Evolutionary conservation across 306 rosid species (phyloP).

Genomic region (Casuarina glauca): DNA sequence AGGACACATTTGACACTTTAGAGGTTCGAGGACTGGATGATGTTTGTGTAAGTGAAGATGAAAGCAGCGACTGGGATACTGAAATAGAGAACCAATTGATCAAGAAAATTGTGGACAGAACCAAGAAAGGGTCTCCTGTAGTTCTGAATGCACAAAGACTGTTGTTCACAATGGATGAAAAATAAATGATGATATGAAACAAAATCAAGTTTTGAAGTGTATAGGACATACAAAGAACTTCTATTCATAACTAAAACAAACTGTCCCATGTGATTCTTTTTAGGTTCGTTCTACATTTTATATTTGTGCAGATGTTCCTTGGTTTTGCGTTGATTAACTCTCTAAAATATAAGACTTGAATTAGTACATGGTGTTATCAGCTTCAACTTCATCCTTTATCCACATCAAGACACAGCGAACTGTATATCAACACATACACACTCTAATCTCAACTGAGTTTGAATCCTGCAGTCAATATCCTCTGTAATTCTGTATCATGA

Average conservation of each 20-base stretch:
- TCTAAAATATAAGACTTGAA: too few species aligned
- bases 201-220: constrained; percentile 33
- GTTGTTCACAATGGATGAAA: constrained; percentile 52
- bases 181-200: constrained; percentile 28
- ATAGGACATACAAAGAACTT: constrained; percentile 24
- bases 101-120: constrained; percentile 72
- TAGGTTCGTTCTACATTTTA: too few species aligned
- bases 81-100: constrained; percentile 74
- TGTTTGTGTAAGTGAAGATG: constrained; percentile 35
- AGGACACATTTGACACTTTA: constrained; percentile 27
- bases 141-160: constrained; percentile 62
- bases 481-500: too few species aligned
- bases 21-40: constrained; percentile 31
- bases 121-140: constrained; percentile 71
- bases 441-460: too few species aligned
- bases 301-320: neutral
- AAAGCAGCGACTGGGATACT: constrained; percentile 50
- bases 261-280: neutral
- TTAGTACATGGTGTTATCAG: too few species aligned
- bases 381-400: too few species aligned
- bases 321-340: neutral
- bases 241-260: neutral
- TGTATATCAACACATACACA: too few species aligned
- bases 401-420: too few species aligned
- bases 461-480: too few species aligned